phyloP scores from a whole-genome alignment of 2,329 filamentous ascomycete genomes.

The Penicillium sp. region DNA sequence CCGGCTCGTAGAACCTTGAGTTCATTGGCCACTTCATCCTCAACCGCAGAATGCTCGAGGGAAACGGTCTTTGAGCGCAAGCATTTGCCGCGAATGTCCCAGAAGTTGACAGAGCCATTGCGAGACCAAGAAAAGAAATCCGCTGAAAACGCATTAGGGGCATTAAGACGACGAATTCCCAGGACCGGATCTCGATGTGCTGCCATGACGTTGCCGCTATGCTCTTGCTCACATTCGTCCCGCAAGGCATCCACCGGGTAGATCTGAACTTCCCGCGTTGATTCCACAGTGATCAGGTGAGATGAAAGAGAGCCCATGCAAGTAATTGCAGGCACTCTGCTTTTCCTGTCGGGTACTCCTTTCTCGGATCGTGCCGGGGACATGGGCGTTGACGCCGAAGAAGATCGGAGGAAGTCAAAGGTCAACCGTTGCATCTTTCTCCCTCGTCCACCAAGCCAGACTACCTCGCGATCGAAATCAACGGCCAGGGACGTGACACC shows the following conservation, averaged over 20 bases:
- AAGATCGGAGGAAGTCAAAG: conserved; percentile 36
- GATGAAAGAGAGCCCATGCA: conserved; percentile 64
- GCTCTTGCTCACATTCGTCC: conserved; percentile 27
- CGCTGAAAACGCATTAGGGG: conserved; percentile 56
- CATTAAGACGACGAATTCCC: conserved; percentile 63
- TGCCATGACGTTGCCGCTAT: conserved; percentile 40
- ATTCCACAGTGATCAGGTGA: conserved; percentile 69
- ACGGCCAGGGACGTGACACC: conserved; percentile 61
- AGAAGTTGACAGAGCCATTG: conserved; percentile 73
- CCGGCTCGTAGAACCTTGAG: conserved; percentile 56
- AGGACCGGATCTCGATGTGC: conserved; percentile 57
- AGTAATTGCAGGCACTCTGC: conserved; percentile 45
- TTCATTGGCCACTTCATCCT: conserved; percentile 49
- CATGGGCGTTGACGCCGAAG: conserved; percentile 21
- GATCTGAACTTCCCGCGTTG: conserved; percentile 64
- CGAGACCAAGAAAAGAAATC: conserved; percentile 87
- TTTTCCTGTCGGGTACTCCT: conserved; percentile 18
- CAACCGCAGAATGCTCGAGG: conserved; percentile 54
- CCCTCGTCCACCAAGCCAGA: conserved; percentile 65
- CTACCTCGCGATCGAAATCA: conserved; percentile 48
- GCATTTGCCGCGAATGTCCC: conserved; percentile 67
- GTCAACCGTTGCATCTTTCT: conserved; percentile 50
- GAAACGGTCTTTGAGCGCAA: conserved; percentile 60
- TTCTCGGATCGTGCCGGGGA: conserved; percentile 24
- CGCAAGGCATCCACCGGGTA: conserved; percentile 45